These are phyloP conservation scores for Punctularia strigosozonata DNA, from an alignment of 768 basidiomycete genomes.

Conservation along the genomic window DNA sequence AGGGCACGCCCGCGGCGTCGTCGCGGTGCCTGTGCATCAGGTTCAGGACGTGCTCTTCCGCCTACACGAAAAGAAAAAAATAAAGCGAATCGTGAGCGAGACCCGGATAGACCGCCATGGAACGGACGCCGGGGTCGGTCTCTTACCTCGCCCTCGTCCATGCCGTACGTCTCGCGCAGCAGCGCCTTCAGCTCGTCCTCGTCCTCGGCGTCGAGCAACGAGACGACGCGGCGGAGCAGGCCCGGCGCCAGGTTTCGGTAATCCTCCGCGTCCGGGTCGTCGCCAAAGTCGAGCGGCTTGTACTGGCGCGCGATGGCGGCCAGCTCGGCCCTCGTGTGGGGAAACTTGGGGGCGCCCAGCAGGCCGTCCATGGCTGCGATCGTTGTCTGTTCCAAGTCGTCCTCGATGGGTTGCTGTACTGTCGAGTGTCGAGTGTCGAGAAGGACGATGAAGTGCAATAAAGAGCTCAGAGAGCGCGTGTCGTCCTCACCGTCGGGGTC, in stretches of 20 bases:
- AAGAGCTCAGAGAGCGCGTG: no score
- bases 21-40: constrained; percentile 94
- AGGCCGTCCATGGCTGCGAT: no score
- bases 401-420: no score
- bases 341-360: constrained; percentile 43
- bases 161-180: constrained; percentile 57
- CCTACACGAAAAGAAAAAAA: constrained; percentile 24
- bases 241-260: constrained; percentile 40
- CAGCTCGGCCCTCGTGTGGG: constrained; percentile 77
- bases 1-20: constrained; percentile 72
- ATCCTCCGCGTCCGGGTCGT: constrained; percentile 47
- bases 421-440: no score
- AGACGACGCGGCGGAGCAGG: constrained; percentile 61
- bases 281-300: constrained; percentile 47
- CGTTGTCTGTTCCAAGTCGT: no score
- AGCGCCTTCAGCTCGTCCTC: constrained; percentile 78
- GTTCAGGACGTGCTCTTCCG: constrained; percentile 84
- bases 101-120: not conserved
- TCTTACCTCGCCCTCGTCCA: constrained; percentile 62
- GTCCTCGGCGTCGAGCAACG: constrained; percentile 65
- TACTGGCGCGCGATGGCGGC: constrained; percentile 61
- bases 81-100: constrained; percentile 5
- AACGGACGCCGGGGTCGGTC: no score
- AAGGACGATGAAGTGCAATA: no score
- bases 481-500: no score